These are phyloP conservation scores for Protostelium mycophagum DNA, from an alignment of 78 protist species.

Conservation along the genomic window DNA sequence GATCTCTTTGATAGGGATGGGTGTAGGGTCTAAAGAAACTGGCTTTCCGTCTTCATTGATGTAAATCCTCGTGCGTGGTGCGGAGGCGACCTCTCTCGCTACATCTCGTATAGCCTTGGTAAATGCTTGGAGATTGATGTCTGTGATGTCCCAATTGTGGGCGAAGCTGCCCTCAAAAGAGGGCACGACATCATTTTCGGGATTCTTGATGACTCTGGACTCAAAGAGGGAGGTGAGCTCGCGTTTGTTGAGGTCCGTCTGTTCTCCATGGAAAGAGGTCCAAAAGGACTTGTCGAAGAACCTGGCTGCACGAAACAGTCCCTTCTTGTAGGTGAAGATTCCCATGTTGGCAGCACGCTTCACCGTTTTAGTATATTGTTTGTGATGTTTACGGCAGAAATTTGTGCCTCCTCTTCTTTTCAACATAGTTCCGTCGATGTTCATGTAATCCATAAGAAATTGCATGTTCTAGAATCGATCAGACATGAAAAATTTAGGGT, in stretches of 20 bases:
- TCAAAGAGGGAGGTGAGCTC: background rate
- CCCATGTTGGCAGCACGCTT: background rate
- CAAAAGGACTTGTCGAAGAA: background rate
- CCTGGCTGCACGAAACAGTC: background rate
- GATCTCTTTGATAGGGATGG: background rate
- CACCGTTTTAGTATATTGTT: background rate
- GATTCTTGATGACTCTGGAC: background rate
- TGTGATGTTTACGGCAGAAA: background rate
- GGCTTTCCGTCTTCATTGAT: background rate
- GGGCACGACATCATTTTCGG: background rate
- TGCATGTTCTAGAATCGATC: background rate
- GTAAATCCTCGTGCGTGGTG: background rate
- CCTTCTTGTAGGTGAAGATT: background rate
- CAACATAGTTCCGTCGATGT: background rate
- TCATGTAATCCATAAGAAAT: background rate
- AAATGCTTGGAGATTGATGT: background rate
- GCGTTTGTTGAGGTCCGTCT: background rate
- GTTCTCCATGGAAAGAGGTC: background rate
- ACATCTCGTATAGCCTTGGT: background rate
- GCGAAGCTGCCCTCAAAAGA: background rate
- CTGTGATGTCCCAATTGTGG: background rate
- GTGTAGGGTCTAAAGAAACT: background rate
- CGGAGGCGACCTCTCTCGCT: background rate
- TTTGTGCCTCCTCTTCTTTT: background rate
- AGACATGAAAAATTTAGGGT: background rate